Evolutionary conservation across 2,329 filamentous ascomycete genomes (phyloP).

Genomic region (Cryphonectria japonica): DNA sequence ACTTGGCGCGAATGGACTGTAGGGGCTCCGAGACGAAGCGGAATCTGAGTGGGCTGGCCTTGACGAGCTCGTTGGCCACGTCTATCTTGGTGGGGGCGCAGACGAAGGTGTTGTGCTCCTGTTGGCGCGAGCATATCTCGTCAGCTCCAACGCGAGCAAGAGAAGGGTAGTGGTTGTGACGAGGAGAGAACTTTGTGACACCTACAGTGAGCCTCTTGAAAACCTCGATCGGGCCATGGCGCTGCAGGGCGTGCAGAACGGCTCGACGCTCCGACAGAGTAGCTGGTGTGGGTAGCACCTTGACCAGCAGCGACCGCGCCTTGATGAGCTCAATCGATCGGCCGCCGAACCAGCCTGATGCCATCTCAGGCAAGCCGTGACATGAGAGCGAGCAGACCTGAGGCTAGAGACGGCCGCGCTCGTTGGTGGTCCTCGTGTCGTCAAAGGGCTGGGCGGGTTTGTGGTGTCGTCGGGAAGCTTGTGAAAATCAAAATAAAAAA

Average conservation of each 20-base stretch:
- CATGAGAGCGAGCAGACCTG: neutral
- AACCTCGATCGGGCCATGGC: conserved; percentile 53
- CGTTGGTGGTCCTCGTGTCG: neutral
- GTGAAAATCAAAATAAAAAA: neutral
- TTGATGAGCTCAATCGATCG: conserved; percentile 27
- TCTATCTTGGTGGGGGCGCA: conserved; percentile 49
- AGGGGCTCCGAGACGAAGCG: conserved; percentile 41
- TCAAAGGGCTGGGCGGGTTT: neutral
- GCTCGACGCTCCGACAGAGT: conserved; percentile 59
- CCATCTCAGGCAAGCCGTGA: conserved; percentile 11
- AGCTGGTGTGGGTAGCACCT: conserved; percentile 55
- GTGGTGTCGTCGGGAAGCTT: neutral
- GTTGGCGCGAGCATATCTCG: neutral
- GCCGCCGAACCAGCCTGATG: conserved; percentile 24
- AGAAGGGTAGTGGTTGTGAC: too few relatives aligned
- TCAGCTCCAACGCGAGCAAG: neutral
- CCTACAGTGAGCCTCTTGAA: conserved; percentile 54
- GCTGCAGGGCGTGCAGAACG: conserved; percentile 55
- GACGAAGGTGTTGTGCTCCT: conserved; percentile 56
- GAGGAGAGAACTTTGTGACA: neutral
- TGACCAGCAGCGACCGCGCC: conserved; percentile 48
- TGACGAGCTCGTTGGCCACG: conserved; percentile 46
- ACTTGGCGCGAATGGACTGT: conserved; percentile 30
- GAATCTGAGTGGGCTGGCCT: conserved; percentile 53
- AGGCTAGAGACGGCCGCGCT: neutral